These are phyloP conservation scores for Colletotrichum kahawae DNA, from an alignment of 2,329 filamentous ascomycete genomes.

Conservation along the genomic window DNA sequence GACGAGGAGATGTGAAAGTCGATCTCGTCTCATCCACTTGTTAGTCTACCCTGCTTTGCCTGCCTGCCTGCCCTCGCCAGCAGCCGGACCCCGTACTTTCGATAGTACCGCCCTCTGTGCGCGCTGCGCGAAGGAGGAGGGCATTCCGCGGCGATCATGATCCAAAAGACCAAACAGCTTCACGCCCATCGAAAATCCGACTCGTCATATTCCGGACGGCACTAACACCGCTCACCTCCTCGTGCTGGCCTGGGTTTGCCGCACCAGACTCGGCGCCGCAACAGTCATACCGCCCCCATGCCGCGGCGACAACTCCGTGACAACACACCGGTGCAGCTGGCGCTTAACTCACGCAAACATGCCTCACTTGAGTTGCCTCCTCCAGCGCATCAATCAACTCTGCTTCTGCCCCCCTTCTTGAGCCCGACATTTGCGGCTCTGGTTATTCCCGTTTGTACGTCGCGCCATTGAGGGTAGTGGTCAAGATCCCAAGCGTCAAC, in stretches of 20 bases:
- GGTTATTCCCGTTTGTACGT: background rate
- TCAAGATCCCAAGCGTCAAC: background rate
- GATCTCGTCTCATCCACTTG: slow-evolving; percentile 10
- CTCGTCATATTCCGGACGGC: background rate
- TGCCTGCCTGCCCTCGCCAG: background rate
- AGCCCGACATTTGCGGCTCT: background rate
- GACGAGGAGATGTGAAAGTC: background rate
- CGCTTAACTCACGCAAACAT: slow-evolving; percentile 11
- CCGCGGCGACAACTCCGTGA: background rate
- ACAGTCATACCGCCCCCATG: background rate
- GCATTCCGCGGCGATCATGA: slow-evolving; percentile 7
- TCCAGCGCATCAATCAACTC: background rate
- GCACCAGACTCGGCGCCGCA: background rate
- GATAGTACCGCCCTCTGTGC: background rate
- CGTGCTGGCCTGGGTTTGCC: background rate
- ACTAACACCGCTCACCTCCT: background rate
- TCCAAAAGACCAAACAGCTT: background rate
- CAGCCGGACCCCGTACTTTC: background rate
- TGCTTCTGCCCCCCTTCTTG: background rate
- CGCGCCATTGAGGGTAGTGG: background rate
- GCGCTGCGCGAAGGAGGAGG: background rate
- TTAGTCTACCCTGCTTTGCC: background rate
- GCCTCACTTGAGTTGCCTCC: background rate
- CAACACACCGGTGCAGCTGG: slow-evolving; percentile 18
- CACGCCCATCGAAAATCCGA: slow-evolving; percentile 1